A percentile compares a stretch with the other conserved stretches of the same genome.
Conservation (phyloP, 495 filamentous ascomycete species). For the Zalerion maritima region DNA sequence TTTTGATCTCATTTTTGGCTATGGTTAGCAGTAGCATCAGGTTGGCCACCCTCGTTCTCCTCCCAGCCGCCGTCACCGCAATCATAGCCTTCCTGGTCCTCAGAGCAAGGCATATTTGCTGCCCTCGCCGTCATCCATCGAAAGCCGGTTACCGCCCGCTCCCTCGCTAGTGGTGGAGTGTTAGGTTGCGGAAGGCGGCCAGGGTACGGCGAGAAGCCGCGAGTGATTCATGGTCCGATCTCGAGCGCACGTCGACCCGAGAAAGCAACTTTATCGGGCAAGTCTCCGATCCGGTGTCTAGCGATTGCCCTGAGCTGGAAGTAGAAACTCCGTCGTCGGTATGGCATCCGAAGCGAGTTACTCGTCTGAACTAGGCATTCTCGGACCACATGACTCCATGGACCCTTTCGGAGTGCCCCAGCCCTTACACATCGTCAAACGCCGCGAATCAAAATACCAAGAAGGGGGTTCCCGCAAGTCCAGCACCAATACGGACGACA, state of each 20-base stretch:
- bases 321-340: not conserved
- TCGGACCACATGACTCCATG: slow-evolving; percentile 8
- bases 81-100: slow-evolving; percentile 31
- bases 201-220: slow-evolving; percentile 2
- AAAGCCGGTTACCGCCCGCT: slow-evolving; percentile 1
- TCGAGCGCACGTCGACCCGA: slow-evolving; percentile 8
- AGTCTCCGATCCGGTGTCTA: slow-evolving; percentile 3
- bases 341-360: too few species aligned
- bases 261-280: slow-evolving; percentile 21
- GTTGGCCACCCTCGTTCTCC: slow-evolving; percentile 37
- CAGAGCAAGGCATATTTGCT: slow-evolving; percentile 13
- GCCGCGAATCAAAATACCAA: too few species aligned
- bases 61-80: slow-evolving; percentile 36
- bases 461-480: slow-evolving; percentile 1
- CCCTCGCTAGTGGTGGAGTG: slow-evolving; percentile 8
- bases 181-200: slow-evolving; percentile 13
- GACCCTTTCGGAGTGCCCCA: not conserved
- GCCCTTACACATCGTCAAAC: slow-evolving; percentile 20
- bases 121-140: not conserved
- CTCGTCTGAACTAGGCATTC: not conserved
- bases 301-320: slow-evolving; percentile 1
- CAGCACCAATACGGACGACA: slow-evolving; percentile 9
- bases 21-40: slow-evolving; percentile 13
- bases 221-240: slow-evolving; percentile 12
- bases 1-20: slow-evolving; percentile 23